phyloP scores from a whole-genome alignment of 345 rosid genomes.

The Eucalyptus paniculata region DNA sequence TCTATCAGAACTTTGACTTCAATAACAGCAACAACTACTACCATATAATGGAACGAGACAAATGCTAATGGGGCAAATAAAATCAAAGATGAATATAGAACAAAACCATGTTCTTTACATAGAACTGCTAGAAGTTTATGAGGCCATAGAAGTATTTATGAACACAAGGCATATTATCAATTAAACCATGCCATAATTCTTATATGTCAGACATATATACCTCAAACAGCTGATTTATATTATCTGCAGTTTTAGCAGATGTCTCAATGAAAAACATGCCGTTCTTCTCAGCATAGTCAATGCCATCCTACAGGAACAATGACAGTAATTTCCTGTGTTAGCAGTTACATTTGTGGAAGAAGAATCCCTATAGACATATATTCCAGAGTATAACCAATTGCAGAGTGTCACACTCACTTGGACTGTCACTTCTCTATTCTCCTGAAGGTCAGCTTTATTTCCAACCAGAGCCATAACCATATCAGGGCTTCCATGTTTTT shows the following conservation, averaged over 20 bases:
- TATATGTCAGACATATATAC: slow-evolving; percentile 2
- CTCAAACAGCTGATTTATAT: slow-evolving; percentile 89
- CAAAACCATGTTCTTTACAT: not conserved
- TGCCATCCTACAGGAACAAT: slow-evolving; percentile 50
- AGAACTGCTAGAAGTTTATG: not conserved
- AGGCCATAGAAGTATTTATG: not conserved
- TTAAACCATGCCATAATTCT: not conserved
- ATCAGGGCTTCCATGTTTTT: slow-evolving; percentile 94
- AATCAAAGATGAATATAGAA: not conserved
- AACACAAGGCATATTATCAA: not conserved
- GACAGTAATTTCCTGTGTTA: not conserved
- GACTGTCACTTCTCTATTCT: slow-evolving; percentile 61
- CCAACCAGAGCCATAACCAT: slow-evolving; percentile 97
- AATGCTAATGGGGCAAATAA: not conserved
- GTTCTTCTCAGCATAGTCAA: slow-evolving; percentile 89
- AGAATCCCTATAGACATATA: not conserved
- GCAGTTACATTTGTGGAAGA: not conserved
- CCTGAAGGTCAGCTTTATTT: slow-evolving; percentile 94
- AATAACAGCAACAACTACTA: not conserved
- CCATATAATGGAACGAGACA: not conserved
- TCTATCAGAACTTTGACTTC: not conserved
- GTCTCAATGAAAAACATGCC: slow-evolving; percentile 98
- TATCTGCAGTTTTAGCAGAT: slow-evolving; percentile 96
- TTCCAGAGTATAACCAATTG: not conserved
- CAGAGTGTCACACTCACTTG: slow-evolving; percentile 34